Percentiles rank a stretch among this genome's conserved stretches.
Conservation (phyloP, 2,329 filamentous ascomycete genomes). For the Chaetomiaceae sp. region DNA sequence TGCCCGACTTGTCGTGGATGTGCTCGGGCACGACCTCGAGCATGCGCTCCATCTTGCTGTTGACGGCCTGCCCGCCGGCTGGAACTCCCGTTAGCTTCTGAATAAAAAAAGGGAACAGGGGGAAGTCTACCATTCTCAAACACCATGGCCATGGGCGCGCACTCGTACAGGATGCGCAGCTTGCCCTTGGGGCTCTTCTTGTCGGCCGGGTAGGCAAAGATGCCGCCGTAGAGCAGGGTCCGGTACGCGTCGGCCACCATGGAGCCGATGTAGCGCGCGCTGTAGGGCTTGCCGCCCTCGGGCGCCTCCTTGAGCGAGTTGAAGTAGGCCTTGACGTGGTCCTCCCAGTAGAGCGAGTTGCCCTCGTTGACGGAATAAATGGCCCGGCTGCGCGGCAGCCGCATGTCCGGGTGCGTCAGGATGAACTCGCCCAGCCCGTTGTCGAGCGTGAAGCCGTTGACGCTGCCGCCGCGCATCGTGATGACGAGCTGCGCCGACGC, state of each 20-base stretch:
- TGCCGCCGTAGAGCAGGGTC: conserved; percentile 88
- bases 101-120: neutral
- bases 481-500: conserved; percentile 94
- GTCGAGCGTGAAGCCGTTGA: conserved; percentile 98
- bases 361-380: conserved; percentile 99
- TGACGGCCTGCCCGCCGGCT: conserved; percentile 89
- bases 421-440: conserved; percentile 98
- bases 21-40: conserved; percentile 81
- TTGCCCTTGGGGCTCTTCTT: conserved; percentile 99
- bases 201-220: conserved; percentile 96
- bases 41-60: conserved; percentile 89
- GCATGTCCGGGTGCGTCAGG: conserved; percentile 93
- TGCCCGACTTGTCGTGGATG: conserved; percentile 93
- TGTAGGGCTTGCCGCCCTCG: conserved; percentile 80
- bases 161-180: conserved; percentile 95
- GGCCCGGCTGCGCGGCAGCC: conserved; percentile 68
- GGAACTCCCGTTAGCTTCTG: conserved; percentile 7
- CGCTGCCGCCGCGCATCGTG: conserved; percentile 86
- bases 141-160: conserved; percentile 96
- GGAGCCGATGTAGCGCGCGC: conserved; percentile 88
- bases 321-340: conserved; percentile 82
- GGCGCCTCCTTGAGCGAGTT: conserved; percentile 76
- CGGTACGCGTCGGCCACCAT: conserved; percentile 99
- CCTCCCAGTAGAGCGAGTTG: conserved; percentile 95
- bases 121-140: conserved; percentile 97